Base-by-base conservation (phyloP, 1,284 basidiomycete species). In the Ustilago tritici region DNA sequence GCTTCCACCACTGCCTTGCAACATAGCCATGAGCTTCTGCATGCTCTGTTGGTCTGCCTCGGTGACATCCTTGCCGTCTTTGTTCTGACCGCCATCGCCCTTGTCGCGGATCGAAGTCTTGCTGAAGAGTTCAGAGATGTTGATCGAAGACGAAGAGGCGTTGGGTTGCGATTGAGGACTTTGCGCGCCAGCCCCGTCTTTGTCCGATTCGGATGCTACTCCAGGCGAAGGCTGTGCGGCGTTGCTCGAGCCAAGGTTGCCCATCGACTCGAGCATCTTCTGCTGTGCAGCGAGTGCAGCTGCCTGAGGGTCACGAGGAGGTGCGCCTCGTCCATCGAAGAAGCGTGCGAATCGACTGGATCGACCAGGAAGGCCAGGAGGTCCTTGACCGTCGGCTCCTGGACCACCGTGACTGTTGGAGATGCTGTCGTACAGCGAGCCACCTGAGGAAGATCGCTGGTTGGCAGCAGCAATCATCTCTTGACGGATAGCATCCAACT, bases 1-100 rank as follows among this genome's bases (percentile, higher is more conserved):
- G 28, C 61, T 58, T 23, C 68, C 49, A 58, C 63, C 73, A 54
- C 76, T 70, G 23, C 80, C 79, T 52, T 77, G 71, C 62, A 85
- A 65, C 75, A 84, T 78, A 28, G 84, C 82, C 84, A 85, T 84
- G 56, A 85, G 81, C 75, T 84, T 83, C 59, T 85, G 82, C 84
- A 85, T 85, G 54, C 79, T 79, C 43, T 81, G 79, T 61, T 82
- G 70, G 49, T 85, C 84, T 1, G 83, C 82, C 3, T 84, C 80
- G 23, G 70, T 65, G 5, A 70, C 76, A 34, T 78, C 70, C 56
- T 79, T 65, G 70, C 68, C 63, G 46, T 73, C 62, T 53, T 68
- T 28, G 23, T 28, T 69, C 54, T 59, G 59, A 23, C 55, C 38
- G 8, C 54, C 59, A 41, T 72, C 66, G 34, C 50, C 67, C 56